Evolutionary conservation across 139 green algal species (phyloP), one percentile per base, ranked within the genome.

Genomic region (Chlamydomonas schloesseri): DNA sequence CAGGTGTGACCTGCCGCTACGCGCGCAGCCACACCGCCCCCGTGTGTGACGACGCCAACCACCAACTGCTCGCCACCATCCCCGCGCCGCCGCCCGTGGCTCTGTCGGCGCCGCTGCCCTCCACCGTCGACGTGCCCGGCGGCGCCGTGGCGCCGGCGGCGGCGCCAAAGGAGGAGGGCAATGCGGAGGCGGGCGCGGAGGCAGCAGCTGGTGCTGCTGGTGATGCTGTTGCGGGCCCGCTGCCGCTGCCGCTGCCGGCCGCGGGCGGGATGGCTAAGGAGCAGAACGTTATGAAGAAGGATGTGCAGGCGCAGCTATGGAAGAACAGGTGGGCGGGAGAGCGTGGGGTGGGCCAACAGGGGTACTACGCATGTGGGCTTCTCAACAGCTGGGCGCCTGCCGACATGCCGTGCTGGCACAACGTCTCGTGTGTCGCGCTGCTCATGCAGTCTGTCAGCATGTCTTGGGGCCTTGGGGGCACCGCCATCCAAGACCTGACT

Each of bases 1-100:
- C 85, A 92, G 92, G 91, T 67, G 86, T 95, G 29, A 93, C 88
- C 0, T 97, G 94, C 65, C 93, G 92, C 67, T 97, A 92, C 90
- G 93, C 93, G 42, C 88, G 64, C n/a, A 91, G 53, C 20, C 94
- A 97, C 70, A 60, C 28, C 1, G 73, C 73, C 2, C 73, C 82
- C 0, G 91, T 50, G 42, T 50, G 42, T 8, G 8, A 50, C 8
- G 42, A 50, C 42, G 42, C 42, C 42, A 50, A 50, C 42, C 42
- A 94, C 60, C 34, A 74, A 3, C 57, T 88, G 8, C 84, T 85
- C 11, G n/a, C 73, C 65, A 46, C 65, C 53, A 67, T 80, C 18
- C 33, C 70, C 3, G 31, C 36, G 46, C n/a, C 72, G 34, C 64
- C 71, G 46, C 71, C 50, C 60, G 5, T n/a, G 60, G 60, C 21